phyloP scores from a whole-genome alignment of 1,139 yeast species.

The Debaryomyces sp. region DNA sequence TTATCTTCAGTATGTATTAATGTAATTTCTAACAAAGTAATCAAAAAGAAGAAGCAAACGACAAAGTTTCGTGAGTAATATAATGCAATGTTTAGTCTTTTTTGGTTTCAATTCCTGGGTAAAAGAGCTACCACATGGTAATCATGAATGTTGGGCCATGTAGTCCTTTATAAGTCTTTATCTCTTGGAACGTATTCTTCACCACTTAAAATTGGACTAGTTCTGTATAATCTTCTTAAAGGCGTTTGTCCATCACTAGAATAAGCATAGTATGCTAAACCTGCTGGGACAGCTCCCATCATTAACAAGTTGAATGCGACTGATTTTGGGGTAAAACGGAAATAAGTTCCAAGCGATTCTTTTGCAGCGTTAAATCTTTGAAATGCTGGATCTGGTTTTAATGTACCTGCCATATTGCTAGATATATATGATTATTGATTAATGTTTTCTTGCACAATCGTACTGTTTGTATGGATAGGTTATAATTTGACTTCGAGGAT shows the following conservation, averaged over 20 bases:
- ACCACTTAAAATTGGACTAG: constrained; percentile 35
- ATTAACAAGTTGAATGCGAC: constrained; percentile 36
- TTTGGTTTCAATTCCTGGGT: constrained; percentile 2
- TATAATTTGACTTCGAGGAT: constrained; percentile 6
- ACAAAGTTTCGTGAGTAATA: background rate
- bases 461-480: background rate
- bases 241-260: constrained; percentile 38
- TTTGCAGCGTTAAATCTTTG: constrained; percentile 48
- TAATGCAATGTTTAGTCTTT: constrained; percentile 5
- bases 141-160: constrained; percentile 4
- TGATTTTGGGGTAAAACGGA: constrained; percentile 47
- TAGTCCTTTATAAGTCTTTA: constrained; percentile 39
- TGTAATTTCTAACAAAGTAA: constrained; percentile 1
- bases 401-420: constrained; percentile 45
- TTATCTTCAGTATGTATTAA: background rate
- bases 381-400: constrained; percentile 47
- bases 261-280: constrained; percentile 40
- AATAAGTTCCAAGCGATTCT: constrained; percentile 45
- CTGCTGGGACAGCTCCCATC: constrained; percentile 46
- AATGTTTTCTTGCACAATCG: background rate
- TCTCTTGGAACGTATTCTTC: constrained; percentile 49
- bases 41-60: background rate
- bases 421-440: background rate
- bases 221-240: constrained; percentile 41
- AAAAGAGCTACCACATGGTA: constrained; percentile 1